Evolutionary conservation across 805 yeast species (phyloP).

Genomic region (Metschnikowia matae): DNA sequence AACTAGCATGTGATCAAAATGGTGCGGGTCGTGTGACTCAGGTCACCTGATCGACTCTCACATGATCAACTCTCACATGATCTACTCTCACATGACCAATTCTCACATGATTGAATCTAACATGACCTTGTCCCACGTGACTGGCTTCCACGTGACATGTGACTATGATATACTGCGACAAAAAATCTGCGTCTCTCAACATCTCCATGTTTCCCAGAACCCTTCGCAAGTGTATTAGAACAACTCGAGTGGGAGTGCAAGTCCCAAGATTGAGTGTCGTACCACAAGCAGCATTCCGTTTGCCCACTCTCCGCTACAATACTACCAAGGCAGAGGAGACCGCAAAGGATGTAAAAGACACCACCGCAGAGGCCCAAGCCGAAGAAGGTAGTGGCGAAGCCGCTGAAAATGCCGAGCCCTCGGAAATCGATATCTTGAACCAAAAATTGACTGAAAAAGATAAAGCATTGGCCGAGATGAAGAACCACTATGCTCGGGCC

Average conservation of each 20-base stretch:
- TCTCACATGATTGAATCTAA: no score
- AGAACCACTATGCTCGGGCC: conserved; percentile 77
- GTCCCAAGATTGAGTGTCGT: not conserved
- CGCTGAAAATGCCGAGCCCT: conserved; percentile 19
- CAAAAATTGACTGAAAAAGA: conserved; percentile 56
- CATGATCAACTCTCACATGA: no score
- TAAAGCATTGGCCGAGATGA: conserved; percentile 74
- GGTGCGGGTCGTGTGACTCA: no score
- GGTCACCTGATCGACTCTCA: not conserved
- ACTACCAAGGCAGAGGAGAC: conserved; percentile 6
- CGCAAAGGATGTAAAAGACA: conserved; percentile 4
- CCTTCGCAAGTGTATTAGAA: conserved; percentile 2
- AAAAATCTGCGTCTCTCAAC: conserved; percentile 1
- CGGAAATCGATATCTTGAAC: conserved; percentile 33
- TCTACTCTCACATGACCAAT: no score
- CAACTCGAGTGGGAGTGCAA: conserved; percentile 1
- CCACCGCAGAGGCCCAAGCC: not conserved
- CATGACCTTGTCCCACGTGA: no score
- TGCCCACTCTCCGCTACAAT: conserved; percentile 6
- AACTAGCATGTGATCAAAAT: no score
- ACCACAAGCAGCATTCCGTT: not conserved
- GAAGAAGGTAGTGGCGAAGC: conserved; percentile 12
- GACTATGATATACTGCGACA: not conserved
- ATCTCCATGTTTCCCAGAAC: conserved; percentile 1
- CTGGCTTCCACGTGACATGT: not conserved